Evolutionary conservation across 768 basidiomycete genomes (phyloP).

Genomic region (Galerina marginata): DNA sequence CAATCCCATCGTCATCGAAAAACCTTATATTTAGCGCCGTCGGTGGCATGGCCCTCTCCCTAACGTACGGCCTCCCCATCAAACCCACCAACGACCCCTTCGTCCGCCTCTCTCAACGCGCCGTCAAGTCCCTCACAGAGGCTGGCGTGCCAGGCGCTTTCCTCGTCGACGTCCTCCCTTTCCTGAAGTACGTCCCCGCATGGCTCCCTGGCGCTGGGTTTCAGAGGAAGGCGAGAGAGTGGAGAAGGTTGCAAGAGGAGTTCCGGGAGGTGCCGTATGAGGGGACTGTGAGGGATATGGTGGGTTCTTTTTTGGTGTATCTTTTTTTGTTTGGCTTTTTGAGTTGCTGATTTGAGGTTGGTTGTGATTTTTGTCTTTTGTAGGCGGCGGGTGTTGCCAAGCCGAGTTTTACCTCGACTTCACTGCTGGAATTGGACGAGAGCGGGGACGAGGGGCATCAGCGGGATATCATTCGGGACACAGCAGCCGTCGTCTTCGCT

Average conservation of each 20-base stretch:
- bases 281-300: conserved; percentile 37
- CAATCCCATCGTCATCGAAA: not conserved
- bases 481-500: conserved; percentile 19
- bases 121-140: conserved; percentile 25
- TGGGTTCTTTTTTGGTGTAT: conserved; percentile 15
- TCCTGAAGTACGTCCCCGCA: conserved; percentile 45
- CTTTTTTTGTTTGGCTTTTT: no score
- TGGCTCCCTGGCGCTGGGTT: conserved; percentile 56
- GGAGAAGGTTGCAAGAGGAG: conserved; percentile 35
- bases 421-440: conserved; percentile 12
- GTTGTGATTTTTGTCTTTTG: not conserved
- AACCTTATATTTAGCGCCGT: conserved; percentile 19
- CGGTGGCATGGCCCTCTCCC: conserved; percentile 32
- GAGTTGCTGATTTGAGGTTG: not conserved
- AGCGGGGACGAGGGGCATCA: conserved; percentile 11
- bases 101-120: conserved; percentile 30
- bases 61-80: conserved; percentile 37
- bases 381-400: conserved; percentile 17
- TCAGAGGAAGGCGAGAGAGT: conserved; percentile 43
- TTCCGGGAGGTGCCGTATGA: conserved; percentile 42
- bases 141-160: conserved; percentile 32
- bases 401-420: conserved; percentile 20
- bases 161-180: conserved; percentile 35
- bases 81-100: conserved; percentile 35
- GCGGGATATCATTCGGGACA: conserved; percentile 19